A percentile compares a stretch with the other conserved stretches of the same genome.
Evolutionary conservation across 164 flowering plant species (phyloP).

Genomic region (Buxus sempervirens): DNA sequence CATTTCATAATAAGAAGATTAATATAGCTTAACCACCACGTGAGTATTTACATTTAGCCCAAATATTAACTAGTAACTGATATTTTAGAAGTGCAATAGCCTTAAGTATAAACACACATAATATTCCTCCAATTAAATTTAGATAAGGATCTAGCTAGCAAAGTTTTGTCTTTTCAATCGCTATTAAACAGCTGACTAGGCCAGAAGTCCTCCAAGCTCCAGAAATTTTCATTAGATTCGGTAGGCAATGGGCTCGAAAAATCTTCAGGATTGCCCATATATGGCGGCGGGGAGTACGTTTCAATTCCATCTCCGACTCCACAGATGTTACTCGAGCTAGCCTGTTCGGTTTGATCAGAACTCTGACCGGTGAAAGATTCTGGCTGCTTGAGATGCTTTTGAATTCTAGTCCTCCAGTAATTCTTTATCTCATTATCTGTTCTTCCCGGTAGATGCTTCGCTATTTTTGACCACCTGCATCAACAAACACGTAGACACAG

Average conservation of each 20-base stretch:
- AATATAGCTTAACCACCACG: not conserved
- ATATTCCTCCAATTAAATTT: slow-evolving; percentile 9
- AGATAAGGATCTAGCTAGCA: not conserved
- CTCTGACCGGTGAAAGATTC: slow-evolving; percentile 32
- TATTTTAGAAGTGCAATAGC: not conserved
- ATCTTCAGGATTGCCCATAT: slow-evolving; percentile 24
- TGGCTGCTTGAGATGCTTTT: slow-evolving; percentile 62
- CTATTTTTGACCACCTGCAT: slow-evolving; percentile 78
- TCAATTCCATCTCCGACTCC: slow-evolving; percentile 23
- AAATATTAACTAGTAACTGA: not conserved
- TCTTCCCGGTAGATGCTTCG: slow-evolving; percentile 75
- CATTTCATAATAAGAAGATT: not conserved
- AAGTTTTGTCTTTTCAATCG: slow-evolving; percentile 22
- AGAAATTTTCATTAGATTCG: slow-evolving; percentile 41
- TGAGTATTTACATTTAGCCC: not conserved
- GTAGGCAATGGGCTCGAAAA: slow-evolving; percentile 17
- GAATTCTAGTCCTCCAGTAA: slow-evolving; percentile 75
- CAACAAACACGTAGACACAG: too few species aligned
- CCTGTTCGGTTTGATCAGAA: slow-evolving; percentile 19
- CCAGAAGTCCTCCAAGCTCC: slow-evolving; percentile 76
- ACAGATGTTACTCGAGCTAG: slow-evolving; percentile 41
- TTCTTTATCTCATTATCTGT: slow-evolving; percentile 80
- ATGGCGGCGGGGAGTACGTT: slow-evolving; percentile 35
- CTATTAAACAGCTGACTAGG: slow-evolving; percentile 53
- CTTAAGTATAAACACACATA: slow-evolving; percentile 11